phyloP scores from a whole-genome alignment of 192 early-diverging fungal species.

The Kappamyces sp. region DNA sequence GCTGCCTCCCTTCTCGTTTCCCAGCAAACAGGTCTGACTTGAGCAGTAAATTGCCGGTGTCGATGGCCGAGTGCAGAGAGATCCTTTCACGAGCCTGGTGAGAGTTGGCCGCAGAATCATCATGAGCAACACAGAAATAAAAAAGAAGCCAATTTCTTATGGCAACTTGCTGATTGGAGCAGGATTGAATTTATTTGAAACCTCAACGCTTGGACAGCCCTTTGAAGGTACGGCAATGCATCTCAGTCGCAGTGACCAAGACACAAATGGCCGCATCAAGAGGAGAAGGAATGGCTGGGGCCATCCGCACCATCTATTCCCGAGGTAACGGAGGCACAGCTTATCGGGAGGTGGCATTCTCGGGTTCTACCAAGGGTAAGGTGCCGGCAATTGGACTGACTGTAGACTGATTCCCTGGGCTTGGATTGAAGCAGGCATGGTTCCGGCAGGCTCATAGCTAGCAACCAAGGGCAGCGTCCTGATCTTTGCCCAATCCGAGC shows the following conservation, averaged over 20 bases:
- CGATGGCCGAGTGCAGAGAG: no score
- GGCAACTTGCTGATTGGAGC: constrained; percentile 83
- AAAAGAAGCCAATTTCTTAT: constrained; percentile 84
- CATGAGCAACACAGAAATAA: constrained; percentile 18
- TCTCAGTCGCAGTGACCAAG: neutral
- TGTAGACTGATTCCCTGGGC: constrained; percentile 45
- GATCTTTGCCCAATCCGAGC: constrained; percentile 51
- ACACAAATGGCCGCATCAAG: constrained; percentile 52
- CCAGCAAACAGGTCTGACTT: no score
- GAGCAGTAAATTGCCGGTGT: no score
- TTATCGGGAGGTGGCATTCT: constrained; percentile 49
- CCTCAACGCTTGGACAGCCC: constrained; percentile 86
- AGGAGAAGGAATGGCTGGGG: constrained; percentile 58
- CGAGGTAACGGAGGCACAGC: constrained; percentile 31
- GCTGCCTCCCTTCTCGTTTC: no score
- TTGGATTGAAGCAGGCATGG: constrained; percentile 49
- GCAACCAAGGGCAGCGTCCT: constrained; percentile 58
- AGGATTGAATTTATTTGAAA: constrained; percentile 70
- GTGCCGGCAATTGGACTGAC: constrained; percentile 17
- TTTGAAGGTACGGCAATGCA: constrained; percentile 31
- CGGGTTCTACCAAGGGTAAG: constrained; percentile 79
- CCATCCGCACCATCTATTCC: constrained; percentile 61
- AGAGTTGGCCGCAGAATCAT: no score
- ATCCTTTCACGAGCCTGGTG: no score
- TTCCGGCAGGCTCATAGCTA: no score